Base-by-base conservation (phyloP, 768 basidiomycete genomes). In the Russula emetica region DNA sequence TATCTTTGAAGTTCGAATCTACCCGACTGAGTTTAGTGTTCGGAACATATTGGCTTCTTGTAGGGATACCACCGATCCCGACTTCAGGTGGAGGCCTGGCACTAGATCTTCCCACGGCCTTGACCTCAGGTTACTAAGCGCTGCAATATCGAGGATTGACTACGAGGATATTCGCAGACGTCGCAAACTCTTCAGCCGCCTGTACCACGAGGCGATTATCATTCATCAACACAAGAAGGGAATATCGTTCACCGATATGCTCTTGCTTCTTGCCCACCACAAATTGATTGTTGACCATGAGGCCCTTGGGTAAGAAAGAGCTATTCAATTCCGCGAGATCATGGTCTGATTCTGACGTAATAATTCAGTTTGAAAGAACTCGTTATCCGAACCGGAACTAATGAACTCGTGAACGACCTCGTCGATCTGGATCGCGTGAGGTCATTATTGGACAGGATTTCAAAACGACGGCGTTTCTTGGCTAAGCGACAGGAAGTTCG, bases 201-300 rank as follows among this genome's bases (percentile, higher is more conserved):
- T 98, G 1, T 94, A 88, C 69, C 89, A 96, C 70, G 96, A 98
- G 77, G 94, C 95, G 2, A 78, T 77, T 67, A 82, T 94, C 36
- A 82, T 85, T 3, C 85, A 86, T 66, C 82, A 88, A 64, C 81
- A 80, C 36, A 85, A 85, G 1, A 81, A 84, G 57, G 94, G 94
- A 10, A 92, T 98, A 64, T 90, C 92, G 26, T 98, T 98, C 78
- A 91, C 86, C 1, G 83, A 85, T 51, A 96, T 96, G 91, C 81
- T 98, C 3, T 72, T 90, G 38, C 76, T 98, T 51, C 77, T 98
- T 45, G 88, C 92, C 1, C 96, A 97, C 72, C 87, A 98, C 76
- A 94, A 92, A 73, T 76, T 98, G 57, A 93, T 98, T 66, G 83
- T 92, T 55, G 94, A 97, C 74, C 84, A 83, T 30, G 90, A 93